Conservation (phyloP, 768 basidiomycete genomes). For the Jaapia argillacea region DNA sequence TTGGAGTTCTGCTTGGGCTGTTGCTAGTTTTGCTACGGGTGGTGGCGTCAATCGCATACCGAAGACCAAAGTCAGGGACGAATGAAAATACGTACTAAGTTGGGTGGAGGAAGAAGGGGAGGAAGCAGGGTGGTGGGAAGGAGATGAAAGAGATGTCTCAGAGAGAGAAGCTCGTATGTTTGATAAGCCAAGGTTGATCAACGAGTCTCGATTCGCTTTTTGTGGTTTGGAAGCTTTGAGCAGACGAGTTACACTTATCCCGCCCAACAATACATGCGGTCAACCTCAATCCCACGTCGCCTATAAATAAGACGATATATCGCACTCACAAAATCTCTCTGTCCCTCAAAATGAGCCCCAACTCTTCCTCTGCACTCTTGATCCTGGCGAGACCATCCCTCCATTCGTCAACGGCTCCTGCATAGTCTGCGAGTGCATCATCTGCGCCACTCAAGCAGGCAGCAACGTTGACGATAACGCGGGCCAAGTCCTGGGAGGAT, state of each 20-base stretch:
- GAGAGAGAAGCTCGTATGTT: slow-evolving; percentile 21
- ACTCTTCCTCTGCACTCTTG: slow-evolving; percentile 64
- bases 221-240: slow-evolving; percentile 67
- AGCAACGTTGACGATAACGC: slow-evolving; percentile 42
- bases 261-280: neutral
- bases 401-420: slow-evolving; percentile 53
- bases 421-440: slow-evolving; percentile 56
- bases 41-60: neutral
- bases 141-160: slow-evolving; percentile 19
- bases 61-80: slow-evolving; percentile 12
- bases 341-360: slow-evolving; percentile 60
- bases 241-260: slow-evolving; percentile 73
- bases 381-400: slow-evolving; percentile 47
- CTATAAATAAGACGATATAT: neutral
- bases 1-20: slow-evolving; percentile 70
- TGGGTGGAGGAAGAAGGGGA: slow-evolving; percentile 30
- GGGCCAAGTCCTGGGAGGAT: slow-evolving; percentile 43
- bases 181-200: slow-evolving; percentile 18
- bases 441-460: slow-evolving; percentile 53
- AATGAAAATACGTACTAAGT: slow-evolving; percentile 8
- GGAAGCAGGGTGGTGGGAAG: no score
- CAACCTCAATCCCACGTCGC: neutral
- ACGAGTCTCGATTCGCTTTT: slow-evolving; percentile 26
- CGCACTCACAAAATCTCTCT: slow-evolving; percentile 69
- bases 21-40: slow-evolving; percentile 47